Evolutionary conservation across 2,329 filamentous ascomycete genomes (phyloP), one percentile per base, ranked within the genome.

Genomic region (Cercospora citrullina): DNA sequence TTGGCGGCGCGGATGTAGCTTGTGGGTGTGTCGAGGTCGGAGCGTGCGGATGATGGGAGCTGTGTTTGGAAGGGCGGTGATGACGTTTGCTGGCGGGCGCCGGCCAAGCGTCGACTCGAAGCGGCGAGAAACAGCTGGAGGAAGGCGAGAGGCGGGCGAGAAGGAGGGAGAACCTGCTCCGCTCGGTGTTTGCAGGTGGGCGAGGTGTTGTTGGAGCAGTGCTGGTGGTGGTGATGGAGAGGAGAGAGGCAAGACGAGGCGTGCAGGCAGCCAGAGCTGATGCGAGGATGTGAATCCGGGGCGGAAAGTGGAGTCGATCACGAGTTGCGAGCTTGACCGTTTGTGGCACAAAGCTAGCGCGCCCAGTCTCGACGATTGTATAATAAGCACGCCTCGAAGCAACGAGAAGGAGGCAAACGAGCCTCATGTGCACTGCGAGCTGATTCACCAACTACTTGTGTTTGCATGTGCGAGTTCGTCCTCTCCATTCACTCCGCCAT

Each of bases 1-100:
- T 71, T 78, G 72, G 71, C 66, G 63, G 31, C 55, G 23, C 42
- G 66, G 21, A 26, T 36, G 53, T 51, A 21, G 61, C 18, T 45
- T 16, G 31, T 55, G 33, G 39, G 5, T 45, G 53, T 60, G 63
- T 66, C 42, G 62, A 42, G 45, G 28, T 48, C 28, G 58, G 28
- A 14, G 63, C 5, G 39, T 51, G 60, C n/a, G 42, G 66, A 42
- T 59, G 62, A 59, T 31, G 55, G 33, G 30, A 60, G 61, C 45
- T 57, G 14, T 28, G 48, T 14, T 51, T 21, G 33, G 53, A 36
- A 48, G 18, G 57, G 30, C 36, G 68, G 63, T 45, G 36, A 62
- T 68, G 67, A 65, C 59, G 67, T 59, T 28, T 33, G 42, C 59
- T 61, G 16, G 60, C 42, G 9, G 60, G 36, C 60, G 64, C 42